Evolutionary conservation across 2,329 filamentous ascomycete genomes (phyloP).

Genomic region (Ophiocordyceps camponoti-leonardi): DNA sequence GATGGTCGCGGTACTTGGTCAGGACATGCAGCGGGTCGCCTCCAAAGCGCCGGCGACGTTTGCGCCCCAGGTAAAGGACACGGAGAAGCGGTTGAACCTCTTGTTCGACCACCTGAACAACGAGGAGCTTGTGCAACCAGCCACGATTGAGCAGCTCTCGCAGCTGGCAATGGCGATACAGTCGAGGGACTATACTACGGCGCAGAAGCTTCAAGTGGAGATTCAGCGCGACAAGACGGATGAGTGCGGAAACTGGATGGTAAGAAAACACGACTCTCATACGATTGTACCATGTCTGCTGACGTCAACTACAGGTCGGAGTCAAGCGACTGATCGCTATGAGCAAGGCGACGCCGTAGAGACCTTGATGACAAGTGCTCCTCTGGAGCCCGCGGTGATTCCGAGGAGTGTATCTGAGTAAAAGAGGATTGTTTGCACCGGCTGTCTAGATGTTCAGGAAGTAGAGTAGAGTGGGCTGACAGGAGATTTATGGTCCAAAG

Average conservation of each 20-base stretch:
- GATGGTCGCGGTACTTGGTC: constrained; percentile 63
- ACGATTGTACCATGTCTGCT: constrained; percentile 11
- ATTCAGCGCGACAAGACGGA: constrained; percentile 62
- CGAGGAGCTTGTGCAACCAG: constrained; percentile 68
- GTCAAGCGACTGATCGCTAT: constrained; percentile 64
- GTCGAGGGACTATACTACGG: constrained; percentile 49
- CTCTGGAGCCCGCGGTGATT: neutral
- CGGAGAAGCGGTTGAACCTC: constrained; percentile 78
- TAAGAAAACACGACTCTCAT: constrained; percentile 23
- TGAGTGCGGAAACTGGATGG: constrained; percentile 79
- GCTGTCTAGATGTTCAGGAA: too few species aligned
- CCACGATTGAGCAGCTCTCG: constrained; percentile 53
- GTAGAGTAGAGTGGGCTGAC: too few species aligned
- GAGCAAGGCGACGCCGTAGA: constrained; percentile 54
- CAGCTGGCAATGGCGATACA: constrained; percentile 50
- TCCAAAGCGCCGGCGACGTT: constrained; percentile 73
- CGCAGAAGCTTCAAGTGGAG: constrained; percentile 53
- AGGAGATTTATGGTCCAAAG: too few species aligned
- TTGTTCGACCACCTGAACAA: constrained; percentile 98
- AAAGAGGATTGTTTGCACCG: neutral
- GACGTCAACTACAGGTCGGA: constrained; percentile 39
- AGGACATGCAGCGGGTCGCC: constrained; percentile 80
- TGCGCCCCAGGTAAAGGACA: constrained; percentile 78
- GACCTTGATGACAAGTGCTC: neutral
- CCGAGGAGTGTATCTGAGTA: neutral